phyloP scores from a whole-genome alignment of 1,284 basidiomycete genomes.

The Apiotrichum mycotoxinovorans region DNA sequence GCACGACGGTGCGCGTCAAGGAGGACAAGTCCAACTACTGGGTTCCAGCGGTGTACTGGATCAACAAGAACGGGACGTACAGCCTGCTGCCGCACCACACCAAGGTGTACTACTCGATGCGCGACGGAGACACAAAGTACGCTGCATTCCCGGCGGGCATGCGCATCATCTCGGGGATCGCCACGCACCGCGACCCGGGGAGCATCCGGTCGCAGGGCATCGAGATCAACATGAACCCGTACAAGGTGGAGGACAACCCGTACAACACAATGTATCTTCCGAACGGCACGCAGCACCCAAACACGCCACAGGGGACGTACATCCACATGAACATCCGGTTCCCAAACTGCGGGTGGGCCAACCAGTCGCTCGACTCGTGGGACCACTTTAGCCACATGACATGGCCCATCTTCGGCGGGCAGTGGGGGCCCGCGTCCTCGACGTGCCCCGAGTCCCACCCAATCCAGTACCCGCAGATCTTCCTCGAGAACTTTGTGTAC shows the following conservation, averaged over 20 bases:
- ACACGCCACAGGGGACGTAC: neutral
- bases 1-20: conserved; percentile 23
- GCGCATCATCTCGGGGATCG: conserved; percentile 52
- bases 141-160: conserved; percentile 49
- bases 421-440: conserved; percentile 13
- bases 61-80: conserved; percentile 31
- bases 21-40: conserved; percentile 48
- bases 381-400: conserved; percentile 2
- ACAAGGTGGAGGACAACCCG: neutral
- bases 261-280: conserved; percentile 18
- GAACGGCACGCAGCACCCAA: conserved; percentile 2
- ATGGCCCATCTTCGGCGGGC: conserved; percentile 4
- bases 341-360: conserved; percentile 1
- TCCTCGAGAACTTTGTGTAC: conserved; percentile 45
- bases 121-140: neutral
- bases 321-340: neutral
- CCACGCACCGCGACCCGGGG: conserved; percentile 13
- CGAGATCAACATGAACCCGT: conserved; percentile 12
- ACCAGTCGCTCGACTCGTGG: conserved; percentile 1
- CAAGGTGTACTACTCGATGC: conserved; percentile 42
- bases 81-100: conserved; percentile 31
- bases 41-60: conserved; percentile 50
- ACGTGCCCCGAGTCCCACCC: conserved; percentile 47
- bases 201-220: conserved; percentile 1
- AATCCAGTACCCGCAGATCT: conserved; percentile 35